Percentiles rank a stretch among this genome's conserved stretches.
Conservation (phyloP, 495 filamentous ascomycete species). For the Bacidia gigantensis region DNA sequence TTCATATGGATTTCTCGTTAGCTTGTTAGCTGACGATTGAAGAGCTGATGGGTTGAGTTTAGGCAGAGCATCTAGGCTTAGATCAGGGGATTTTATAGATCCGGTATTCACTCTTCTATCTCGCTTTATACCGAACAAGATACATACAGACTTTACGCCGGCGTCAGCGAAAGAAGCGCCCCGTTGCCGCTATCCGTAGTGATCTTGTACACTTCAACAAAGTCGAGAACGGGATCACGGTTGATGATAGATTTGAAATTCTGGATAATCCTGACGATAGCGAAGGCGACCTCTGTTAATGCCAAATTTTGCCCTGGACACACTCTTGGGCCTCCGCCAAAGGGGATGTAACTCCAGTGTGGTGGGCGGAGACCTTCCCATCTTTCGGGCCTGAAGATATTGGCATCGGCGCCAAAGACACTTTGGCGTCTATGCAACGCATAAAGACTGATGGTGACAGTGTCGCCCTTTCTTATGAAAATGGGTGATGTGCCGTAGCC, state of each 20-base stretch:
- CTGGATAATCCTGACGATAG: slow-evolving; percentile 26
- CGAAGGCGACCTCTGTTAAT: slow-evolving; percentile 28
- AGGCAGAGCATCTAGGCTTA: too few species aligned
- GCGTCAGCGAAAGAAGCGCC: too few species aligned
- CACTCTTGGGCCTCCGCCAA: slow-evolving; percentile 42
- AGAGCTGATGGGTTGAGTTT: too few species aligned
- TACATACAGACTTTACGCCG: too few species aligned
- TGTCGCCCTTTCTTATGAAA: slow-evolving; percentile 26
- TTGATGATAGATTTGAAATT: slow-evolving; percentile 10
- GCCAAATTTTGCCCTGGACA: slow-evolving; percentile 32
- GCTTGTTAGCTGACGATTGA: too few species aligned
- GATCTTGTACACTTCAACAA: slow-evolving; percentile 8
- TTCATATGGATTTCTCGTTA: too few species aligned
- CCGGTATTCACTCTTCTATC: too few species aligned
- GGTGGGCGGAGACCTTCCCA: slow-evolving; percentile 15
- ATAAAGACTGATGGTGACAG: slow-evolving; percentile 29
- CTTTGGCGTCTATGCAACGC: slow-evolving; percentile 26
- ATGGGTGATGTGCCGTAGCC: slow-evolving; percentile 27
- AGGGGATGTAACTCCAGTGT: slow-evolving; percentile 51
- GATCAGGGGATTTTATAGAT: too few species aligned
- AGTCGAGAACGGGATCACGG: slow-evolving; percentile 1
- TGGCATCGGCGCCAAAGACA: slow-evolving; percentile 1
- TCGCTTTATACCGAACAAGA: too few species aligned
- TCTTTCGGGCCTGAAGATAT: neutral
- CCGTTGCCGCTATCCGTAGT: slow-evolving; percentile 18